A percentile compares a stretch with the other conserved stretches of the same genome.
Conservation (phyloP, 2,329 filamentous ascomycete genomes). For the Scopulariopsis brevicaulis region DNA sequence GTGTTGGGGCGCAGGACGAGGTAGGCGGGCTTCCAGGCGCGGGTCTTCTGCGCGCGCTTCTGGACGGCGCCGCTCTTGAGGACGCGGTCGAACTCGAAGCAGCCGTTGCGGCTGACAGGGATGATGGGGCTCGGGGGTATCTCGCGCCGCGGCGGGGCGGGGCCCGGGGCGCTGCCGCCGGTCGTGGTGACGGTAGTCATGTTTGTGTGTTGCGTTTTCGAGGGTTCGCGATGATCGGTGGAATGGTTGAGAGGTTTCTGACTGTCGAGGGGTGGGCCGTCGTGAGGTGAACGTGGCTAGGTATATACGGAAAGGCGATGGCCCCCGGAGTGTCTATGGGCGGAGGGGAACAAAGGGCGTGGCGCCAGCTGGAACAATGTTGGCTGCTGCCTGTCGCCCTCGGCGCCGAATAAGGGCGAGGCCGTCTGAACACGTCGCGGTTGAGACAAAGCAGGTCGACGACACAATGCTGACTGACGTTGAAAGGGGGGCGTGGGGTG, state of each 20-base stretch:
- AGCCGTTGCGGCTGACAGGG: slow-evolving; percentile 87
- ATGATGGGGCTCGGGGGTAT: slow-evolving; percentile 30
- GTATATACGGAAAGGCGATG: background rate
- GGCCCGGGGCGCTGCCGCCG: background rate
- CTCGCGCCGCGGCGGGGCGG: background rate
- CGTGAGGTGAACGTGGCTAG: background rate
- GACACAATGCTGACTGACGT: background rate
- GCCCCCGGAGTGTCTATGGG: background rate
- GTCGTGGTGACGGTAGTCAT: slow-evolving; percentile 4
- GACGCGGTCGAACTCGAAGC: slow-evolving; percentile 90
- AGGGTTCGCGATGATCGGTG: background rate
- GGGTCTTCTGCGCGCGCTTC: slow-evolving; percentile 88
- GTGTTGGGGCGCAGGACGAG: slow-evolving; percentile 84
- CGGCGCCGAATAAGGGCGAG: background rate
- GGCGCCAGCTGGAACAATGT: background rate
- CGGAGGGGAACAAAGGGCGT: background rate
- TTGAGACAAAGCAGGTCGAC: background rate
- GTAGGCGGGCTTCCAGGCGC: slow-evolving; percentile 86
- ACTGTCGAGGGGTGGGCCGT: background rate
- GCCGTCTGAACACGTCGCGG: background rate
- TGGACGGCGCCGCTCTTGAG: slow-evolving; percentile 79
- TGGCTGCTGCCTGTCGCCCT: background rate
- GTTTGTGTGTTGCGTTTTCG: background rate
- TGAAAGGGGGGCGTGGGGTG: background rate
- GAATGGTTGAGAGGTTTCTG: background rate